phyloP scores from a whole-genome alignment of 352 stramenopile species.

The Phytopythium aichiense region DNA sequence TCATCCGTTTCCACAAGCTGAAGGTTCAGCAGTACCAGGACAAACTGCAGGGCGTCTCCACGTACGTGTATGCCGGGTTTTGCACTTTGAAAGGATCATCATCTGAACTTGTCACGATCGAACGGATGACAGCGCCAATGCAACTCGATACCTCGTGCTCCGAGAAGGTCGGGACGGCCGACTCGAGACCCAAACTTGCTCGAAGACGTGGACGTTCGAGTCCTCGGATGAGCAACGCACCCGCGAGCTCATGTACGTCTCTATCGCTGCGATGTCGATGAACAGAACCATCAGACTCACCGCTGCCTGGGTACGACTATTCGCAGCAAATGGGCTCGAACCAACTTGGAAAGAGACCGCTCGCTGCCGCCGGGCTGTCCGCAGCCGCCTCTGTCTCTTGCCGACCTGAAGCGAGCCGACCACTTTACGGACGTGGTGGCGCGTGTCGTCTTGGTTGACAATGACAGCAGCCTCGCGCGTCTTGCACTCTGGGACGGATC shows the following conservation, averaged over 20 bases:
- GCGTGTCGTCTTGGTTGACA: slow-evolving; percentile 42
- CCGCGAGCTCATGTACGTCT: slow-evolving; percentile 33
- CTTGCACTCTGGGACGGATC: slow-evolving; percentile 74
- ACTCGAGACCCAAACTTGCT: slow-evolving; percentile 46
- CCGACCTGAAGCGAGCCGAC: slow-evolving; percentile 37
- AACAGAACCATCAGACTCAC: not conserved
- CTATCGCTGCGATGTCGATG: not conserved
- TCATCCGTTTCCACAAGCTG: slow-evolving; percentile 77
- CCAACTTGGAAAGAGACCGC: slow-evolving; percentile 31
- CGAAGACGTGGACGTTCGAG: slow-evolving; percentile 60
- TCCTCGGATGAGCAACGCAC: slow-evolving; percentile 40
- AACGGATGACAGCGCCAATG: slow-evolving; percentile 17
- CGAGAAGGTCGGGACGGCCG: slow-evolving; percentile 22
- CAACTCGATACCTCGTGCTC: slow-evolving; percentile 59
- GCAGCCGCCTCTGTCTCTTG: slow-evolving; percentile 31
- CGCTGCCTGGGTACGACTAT: not conserved
- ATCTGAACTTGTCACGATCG: not conserved
- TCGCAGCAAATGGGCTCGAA: slow-evolving; percentile 43
- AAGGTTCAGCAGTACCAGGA: slow-evolving; percentile 62
- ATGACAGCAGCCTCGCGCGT: slow-evolving; percentile 22
- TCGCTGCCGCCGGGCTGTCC: slow-evolving; percentile 50
- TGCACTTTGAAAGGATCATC: slow-evolving; percentile 1
- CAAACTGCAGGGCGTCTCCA: slow-evolving; percentile 47
- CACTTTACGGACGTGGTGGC: slow-evolving; percentile 62
- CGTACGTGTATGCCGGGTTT: slow-evolving; percentile 19